Percentiles rank a stretch among this genome's conserved stretches.
phyloP scores from a whole-genome alignment of 2,329 filamentous ascomycete species.

The Pseudonectria foliicola region DNA sequence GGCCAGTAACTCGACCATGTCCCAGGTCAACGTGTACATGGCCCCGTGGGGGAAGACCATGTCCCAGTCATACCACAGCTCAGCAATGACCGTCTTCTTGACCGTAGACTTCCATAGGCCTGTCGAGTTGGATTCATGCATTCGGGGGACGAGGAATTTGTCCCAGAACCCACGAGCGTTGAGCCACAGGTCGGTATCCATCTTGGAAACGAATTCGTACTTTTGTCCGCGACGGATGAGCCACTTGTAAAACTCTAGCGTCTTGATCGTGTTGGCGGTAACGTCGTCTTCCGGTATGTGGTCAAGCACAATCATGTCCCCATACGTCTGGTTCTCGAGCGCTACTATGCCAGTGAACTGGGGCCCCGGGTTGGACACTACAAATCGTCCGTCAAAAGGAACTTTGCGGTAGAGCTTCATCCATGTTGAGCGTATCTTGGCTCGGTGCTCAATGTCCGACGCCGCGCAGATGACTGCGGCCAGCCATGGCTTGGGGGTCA shows the following conservation, averaged over 20 bases:
- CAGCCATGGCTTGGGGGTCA: slow-evolving; percentile 17
- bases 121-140: slow-evolving; percentile 9
- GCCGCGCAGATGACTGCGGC: slow-evolving; percentile 24
- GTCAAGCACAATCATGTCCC: slow-evolving; percentile 28
- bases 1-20: slow-evolving; percentile 22
- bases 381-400: slow-evolving; percentile 24
- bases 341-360: slow-evolving; percentile 19
- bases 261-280: slow-evolving; percentile 28
- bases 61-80: slow-evolving; percentile 21
- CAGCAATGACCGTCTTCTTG: slow-evolving; percentile 21
- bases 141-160: slow-evolving; percentile 17
- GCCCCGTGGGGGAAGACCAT: slow-evolving; percentile 25
- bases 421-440: slow-evolving; percentile 26
- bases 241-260: slow-evolving; percentile 27
- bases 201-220: slow-evolving; percentile 27
- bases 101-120: slow-evolving; percentile 8
- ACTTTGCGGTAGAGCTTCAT: slow-evolving; percentile 24
- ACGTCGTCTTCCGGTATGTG: slow-evolving; percentile 23
- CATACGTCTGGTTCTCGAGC: slow-evolving; percentile 26
- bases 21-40: slow-evolving; percentile 29
- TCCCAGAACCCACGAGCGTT: slow-evolving; percentile 27
- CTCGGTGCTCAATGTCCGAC: slow-evolving; percentile 20
- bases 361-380: slow-evolving; percentile 24
- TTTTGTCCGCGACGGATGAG: slow-evolving; percentile 13
- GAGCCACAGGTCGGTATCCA: slow-evolving; percentile 27